Evolutionary conservation across 805 yeast genomes (phyloP).

Genomic region (Metschnikowia aberdeeniae): DNA sequence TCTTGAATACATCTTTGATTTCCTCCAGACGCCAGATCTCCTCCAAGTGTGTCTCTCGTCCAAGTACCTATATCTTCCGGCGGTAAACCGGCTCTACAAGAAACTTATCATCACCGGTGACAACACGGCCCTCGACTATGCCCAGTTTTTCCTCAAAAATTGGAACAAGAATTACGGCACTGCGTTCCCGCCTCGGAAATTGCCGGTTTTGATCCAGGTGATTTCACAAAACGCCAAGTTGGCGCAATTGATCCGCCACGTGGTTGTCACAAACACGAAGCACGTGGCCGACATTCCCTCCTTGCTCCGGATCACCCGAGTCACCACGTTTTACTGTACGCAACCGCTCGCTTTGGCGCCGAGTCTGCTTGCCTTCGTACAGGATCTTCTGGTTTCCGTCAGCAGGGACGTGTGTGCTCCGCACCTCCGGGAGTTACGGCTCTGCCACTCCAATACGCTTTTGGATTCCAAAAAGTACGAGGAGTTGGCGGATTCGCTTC

Average conservation of each 20-base stretch:
- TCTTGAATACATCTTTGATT: constrained; percentile 18
- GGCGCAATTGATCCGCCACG: constrained; percentile 11
- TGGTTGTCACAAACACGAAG: constrained; percentile 2
- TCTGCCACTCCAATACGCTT: background rate
- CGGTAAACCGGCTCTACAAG: constrained; percentile 21
- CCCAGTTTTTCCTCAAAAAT: constrained; percentile 10
- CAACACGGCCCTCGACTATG: constrained; percentile 7
- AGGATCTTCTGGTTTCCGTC: constrained; percentile 2
- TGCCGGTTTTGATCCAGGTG: constrained; percentile 13
- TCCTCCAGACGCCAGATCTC: constrained; percentile 20
- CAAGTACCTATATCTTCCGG: constrained; percentile 24
- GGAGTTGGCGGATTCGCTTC: constrained; percentile 5
- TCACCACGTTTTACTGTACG: constrained; percentile 6
- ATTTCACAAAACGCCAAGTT: constrained; percentile 11
- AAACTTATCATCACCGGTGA: constrained; percentile 20
- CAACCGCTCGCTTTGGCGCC: constrained; percentile 1
- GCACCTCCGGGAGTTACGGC: constrained; percentile 8
- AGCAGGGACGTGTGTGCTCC: background rate
- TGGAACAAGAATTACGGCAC: constrained; percentile 20
- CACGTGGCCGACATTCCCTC: background rate
- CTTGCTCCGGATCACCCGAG: constrained; percentile 4
- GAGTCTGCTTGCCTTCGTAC: background rate
- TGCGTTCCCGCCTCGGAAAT: constrained; percentile 10
- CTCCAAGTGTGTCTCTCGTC: constrained; percentile 20
- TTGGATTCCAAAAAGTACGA: background rate